Evolutionary conservation across 23 red algal genomes (phyloP), one percentile per base, ranked within the genome.

Genomic region (Gracilaria domingensis): DNA sequence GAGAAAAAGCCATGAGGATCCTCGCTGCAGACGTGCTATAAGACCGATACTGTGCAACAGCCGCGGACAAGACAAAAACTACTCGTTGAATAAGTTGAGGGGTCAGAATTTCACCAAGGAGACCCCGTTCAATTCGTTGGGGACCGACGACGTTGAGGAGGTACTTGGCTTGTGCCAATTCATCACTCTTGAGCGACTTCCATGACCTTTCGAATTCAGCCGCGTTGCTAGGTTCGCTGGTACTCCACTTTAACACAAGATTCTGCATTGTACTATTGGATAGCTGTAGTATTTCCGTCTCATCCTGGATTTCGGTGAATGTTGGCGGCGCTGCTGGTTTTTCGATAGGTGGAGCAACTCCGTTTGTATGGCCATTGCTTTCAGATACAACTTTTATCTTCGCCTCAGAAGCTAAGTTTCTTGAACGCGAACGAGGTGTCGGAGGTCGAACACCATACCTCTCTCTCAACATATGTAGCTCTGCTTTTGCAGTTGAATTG

Each of bases 81-180:
- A 87, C 67, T 13, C 44, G 48, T 62, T 87, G 57, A 26, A 87
- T 30, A 28, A 87, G 65, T 48, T 87, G 83, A 34, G 83, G 64
- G 35, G 83, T 87, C 18, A 87, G 66, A 34, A 59, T 75, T 73
- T 87, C 83, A 23, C 83, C 83, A 34, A 87, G 65, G n/a, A 87
- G 83, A 53, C 83, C 83, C 17, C 40, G 39, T 28, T 66, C 51
- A 34, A 87, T 54, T 34, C 83, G 37, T 56, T 73, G 39, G 8
- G 58, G 29, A 24, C 83, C 83, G 28, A 87, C 83, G 32, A 66
- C 64, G 33, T 87, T 45, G n/a, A 87, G 35, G 34, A 87, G 67
- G 42, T 87, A 87, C 21, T 56, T 56, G 14, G 83, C 83, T 64
- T 87, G 62, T 54, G 62, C 64, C 42, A 75, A 24, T 28, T 73